Conservation (phyloP, 176 grass and related monocot species). For the Triticum urartu region DNA sequence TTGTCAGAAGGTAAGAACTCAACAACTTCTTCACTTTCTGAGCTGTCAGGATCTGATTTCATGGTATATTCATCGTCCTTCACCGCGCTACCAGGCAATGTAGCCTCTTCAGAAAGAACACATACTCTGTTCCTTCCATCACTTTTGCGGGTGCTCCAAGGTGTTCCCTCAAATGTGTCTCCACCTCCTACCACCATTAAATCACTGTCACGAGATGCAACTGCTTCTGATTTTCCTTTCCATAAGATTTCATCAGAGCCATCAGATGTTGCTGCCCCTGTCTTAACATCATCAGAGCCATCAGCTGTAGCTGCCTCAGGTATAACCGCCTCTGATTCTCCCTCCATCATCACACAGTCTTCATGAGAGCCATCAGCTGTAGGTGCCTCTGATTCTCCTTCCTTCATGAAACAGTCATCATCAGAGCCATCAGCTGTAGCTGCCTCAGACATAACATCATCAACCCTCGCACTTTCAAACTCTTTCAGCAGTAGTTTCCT, state of each 20-base stretch:
- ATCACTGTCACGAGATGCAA: conserved; percentile 1
- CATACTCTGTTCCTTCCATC: background rate
- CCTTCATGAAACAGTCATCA: background rate
- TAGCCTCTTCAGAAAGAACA: conserved; percentile 34
- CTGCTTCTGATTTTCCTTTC: conserved; percentile 12
- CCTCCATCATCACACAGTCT: background rate
- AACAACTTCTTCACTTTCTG: background rate
- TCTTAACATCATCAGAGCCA: background rate
- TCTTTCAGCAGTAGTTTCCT: conserved; percentile 49
- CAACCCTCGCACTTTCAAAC: conserved; percentile 43
- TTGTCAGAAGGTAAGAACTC: background rate
- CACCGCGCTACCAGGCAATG: background rate
- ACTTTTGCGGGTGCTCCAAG: background rate
- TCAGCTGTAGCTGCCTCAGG: no score
- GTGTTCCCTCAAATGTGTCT: background rate
- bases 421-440: background rate
- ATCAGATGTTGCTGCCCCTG: conserved; percentile 9
- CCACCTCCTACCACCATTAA: conserved; percentile 2
- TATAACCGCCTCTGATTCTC: conserved; percentile 21
- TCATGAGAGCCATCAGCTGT: conserved; percentile 4
- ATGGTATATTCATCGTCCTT: background rate
- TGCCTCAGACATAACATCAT: conserved; percentile 27
- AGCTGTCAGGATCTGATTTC: conserved; percentile 3
- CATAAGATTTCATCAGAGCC: background rate
- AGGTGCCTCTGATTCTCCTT: conserved; percentile 12